Evolutionary conservation across 805 yeast genomes (phyloP), one percentile per base, ranked within the genome.

Genomic region (Pichia phayaonensis): DNA sequence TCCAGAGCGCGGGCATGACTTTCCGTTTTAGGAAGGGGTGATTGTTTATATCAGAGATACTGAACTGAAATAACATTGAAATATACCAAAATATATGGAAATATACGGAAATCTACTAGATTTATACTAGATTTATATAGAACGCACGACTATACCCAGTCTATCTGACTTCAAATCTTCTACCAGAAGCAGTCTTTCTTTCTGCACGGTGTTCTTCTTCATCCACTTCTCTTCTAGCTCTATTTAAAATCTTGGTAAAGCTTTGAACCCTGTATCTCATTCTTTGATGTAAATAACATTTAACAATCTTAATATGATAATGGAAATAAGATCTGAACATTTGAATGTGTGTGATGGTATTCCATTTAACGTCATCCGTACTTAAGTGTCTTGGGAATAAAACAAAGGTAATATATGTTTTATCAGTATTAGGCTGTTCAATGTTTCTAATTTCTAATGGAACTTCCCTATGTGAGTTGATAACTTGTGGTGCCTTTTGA

Each of bases 401-500:
- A 36, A 87, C 94, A 64, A 81, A 79, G 5, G 86, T 77, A 56
- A 85, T 74, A 62, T 82, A 72, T 61, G 77, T 49, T 47, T 61
- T 62, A 40, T 62, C 62, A 49, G 60, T 62, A 10, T 70, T 60
- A 21, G 67, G 69, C n/a, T 44, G 49, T 21, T 62, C 68, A 41
- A 77, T 68, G 50, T 70, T 66, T 52, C 81, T 74, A 51, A 86
- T 75, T 65, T 94, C 99, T 61, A 89, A 75, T 10, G 99, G 99
- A n/a, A 97, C 88, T 59, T 88, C 97, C 55, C 75, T 78, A 64
- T 84, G 90, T 7, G 95, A 84, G 63, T 86, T 90, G 60, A 94
- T 77, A 48, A 94, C 99, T 73, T 94, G 99, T 18, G 99, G 99
- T 1, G 98, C 97, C 46, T 94, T 90, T 71, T 94, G 99, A 54